Evolutionary conservation across 192 early-diverging fungal species (phyloP).

Genomic region (Coemansia sp.): DNA sequence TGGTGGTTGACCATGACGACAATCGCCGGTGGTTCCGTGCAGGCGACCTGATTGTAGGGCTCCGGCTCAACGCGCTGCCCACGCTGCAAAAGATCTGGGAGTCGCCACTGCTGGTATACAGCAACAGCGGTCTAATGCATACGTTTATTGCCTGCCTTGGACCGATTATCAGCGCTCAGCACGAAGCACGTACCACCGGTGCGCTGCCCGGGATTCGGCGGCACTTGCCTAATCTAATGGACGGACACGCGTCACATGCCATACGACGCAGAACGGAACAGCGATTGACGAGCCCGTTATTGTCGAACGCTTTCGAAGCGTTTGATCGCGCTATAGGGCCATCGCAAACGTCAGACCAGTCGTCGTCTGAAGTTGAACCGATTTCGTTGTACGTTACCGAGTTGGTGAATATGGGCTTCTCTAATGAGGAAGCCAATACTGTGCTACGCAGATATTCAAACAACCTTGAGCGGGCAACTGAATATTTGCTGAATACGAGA

Average conservation of each 20-base stretch:
- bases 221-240: constrained; percentile 29
- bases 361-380: constrained; percentile 24
- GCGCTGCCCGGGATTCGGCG: constrained; percentile 16
- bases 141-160: constrained; percentile 62
- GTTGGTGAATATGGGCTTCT: constrained; percentile 87
- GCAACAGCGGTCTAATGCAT: constrained; percentile 57
- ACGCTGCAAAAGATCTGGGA: constrained; percentile 64
- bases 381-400: constrained; percentile 67
- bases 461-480: constrained; percentile 76
- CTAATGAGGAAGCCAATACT: constrained; percentile 69
- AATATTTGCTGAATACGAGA: constrained; percentile 68
- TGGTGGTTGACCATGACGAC: constrained; percentile 39
- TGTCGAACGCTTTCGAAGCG: constrained; percentile 19
- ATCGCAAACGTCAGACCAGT: constrained; percentile 13
- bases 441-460: constrained; percentile 77
- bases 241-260: constrained; percentile 8
- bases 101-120: constrained; percentile 59
- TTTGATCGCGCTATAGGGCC: constrained; percentile 20
- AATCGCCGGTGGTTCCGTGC: constrained; percentile 69
- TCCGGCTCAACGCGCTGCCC: constrained; percentile 64
- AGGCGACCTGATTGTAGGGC: constrained; percentile 62
- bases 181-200: constrained; percentile 51
- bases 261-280: constrained; percentile 16
- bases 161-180: constrained; percentile 72
- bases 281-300: constrained; percentile 35